Base-by-base conservation (phyloP, 176 grass and related monocot species). In the Avena atlantica region DNA sequence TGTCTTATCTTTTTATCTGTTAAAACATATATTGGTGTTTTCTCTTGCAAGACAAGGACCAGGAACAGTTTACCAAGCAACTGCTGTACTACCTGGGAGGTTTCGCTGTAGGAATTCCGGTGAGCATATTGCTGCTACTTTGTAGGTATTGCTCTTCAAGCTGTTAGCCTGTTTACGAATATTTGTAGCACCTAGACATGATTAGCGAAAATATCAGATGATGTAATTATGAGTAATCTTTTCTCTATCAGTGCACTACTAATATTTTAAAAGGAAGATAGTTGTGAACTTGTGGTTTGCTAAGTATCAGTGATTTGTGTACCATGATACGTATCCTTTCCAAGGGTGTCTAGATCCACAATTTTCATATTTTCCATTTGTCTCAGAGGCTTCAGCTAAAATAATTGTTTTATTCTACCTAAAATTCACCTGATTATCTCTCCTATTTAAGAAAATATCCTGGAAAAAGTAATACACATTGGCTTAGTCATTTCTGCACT, bases 101-200 rank as follows among this genome's bases (percentile, higher is more conserved):
- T 83, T 98, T 98, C 91, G 92, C 92, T 88, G 93, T 89, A 88
- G 90, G 93, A 96, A 92, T 98, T 92, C 96, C 92, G 96, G 96
- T 98, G 96, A 96, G 96, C 96, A 93, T 93, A 95, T 87, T 91
- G 91, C 91, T 93, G 81, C 86, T 91, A 81, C 90, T 85, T 93
- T 96, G 78, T 98, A 98, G 90, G 96, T 96, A 96, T 92, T 91
- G 63, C 83, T 98, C 88, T 89, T 89, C 81, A 83, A 88, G 78
- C 85, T 90, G 82, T 82, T 48, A 7, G 45, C 45, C 45, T 48
- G 45, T 47, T 47, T 47, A 47, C 45, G 45, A 47, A 47, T 47
- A 9, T 48, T 64, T 76, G 66, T 40, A 79, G 42, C 45, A 12
- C 53, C 70, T 83, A 17, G 81, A 72, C 25, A 86, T 24, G 19